Evolutionary conservation across 441 rosid genomes (phyloP), one percentile per base, ranked within the genome.

Genomic region (Capsella rubella): DNA sequence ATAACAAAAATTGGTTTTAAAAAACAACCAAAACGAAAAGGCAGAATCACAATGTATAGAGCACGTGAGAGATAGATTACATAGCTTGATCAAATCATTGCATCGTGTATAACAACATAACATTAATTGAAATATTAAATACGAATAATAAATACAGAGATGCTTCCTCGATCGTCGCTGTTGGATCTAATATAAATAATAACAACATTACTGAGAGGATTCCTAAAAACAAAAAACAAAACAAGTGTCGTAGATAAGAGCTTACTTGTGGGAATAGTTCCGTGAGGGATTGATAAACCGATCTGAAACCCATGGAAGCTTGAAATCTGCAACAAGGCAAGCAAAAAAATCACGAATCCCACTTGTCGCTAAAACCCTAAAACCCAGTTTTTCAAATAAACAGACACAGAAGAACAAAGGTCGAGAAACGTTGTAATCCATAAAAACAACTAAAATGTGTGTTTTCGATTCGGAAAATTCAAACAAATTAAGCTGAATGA

Each of bases 221-320:
- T 34, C 10, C 10, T 35, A 8, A 31, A 31, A 0, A 31, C 2
- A 35, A 8, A 4, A 32, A 29, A 34, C 43, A 57, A 57, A 57
- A 40, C 45, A 40, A 32, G 40, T 35, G 40, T 35, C 40, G 25
- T 21, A 37, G 40, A 37, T 54, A 11, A 35, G 51, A 42, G 47
- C 16, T 59, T 39, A 18, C 64, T 11, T 59, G 64, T 12, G 64
- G 64, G 13, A 59, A 59, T 1, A 59, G 14, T 10, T 59, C 64
- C 11, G 29, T 6, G 11, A 59, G 64, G 40, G 64, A 37, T 59
- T 18, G 64, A 59, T 59, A 37, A 37, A 59, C 64, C n/a, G 47
- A 37, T 59, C 64, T 59, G 29, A 59, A 59, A 59, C 64, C 64
- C 64, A 59, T 59, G 15, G 15, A 0, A 37, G 28, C 1, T 4